phyloP scores from a whole-genome alignment of 2,329 filamentous ascomycete species.

The Apiospora rasikravindrae region DNA sequence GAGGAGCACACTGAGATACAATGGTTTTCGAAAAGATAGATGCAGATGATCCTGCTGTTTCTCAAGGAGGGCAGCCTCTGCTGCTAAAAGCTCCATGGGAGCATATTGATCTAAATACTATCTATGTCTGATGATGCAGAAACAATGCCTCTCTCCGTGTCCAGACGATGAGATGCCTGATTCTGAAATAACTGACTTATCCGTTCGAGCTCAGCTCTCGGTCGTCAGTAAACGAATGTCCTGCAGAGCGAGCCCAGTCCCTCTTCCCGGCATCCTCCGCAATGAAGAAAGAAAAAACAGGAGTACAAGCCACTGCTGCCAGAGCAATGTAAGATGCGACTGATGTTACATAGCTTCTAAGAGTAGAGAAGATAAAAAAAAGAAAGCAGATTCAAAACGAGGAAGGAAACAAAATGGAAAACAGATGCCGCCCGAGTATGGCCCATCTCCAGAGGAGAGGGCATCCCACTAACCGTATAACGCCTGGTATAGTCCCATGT shows the following conservation, averaged over 20 bases:
- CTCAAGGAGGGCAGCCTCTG: not conserved
- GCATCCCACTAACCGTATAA: constrained; percentile 33
- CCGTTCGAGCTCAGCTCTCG: constrained; percentile 20
- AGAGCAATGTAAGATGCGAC: constrained; percentile 28
- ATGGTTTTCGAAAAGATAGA: not conserved
- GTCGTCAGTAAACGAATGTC: constrained; percentile 14
- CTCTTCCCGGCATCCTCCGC: constrained; percentile 24
- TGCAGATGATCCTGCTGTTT: not conserved
- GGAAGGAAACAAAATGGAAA: constrained; percentile 27
- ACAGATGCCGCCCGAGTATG: constrained; percentile 24
- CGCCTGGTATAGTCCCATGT: constrained; percentile 40
- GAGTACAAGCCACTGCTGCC: constrained; percentile 30
- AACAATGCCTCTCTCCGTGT: constrained; percentile 22
- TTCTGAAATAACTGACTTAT: constrained; percentile 18
- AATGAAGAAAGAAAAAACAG: constrained; percentile 22
- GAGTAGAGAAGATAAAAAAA: constrained; percentile 18
- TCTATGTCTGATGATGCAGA: constrained; percentile 16
- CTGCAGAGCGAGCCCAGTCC: constrained; percentile 27
- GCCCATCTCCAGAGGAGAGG: constrained; percentile 10
- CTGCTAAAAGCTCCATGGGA: constrained; percentile 2
- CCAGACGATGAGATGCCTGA: constrained; percentile 26
- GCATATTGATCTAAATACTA: constrained; percentile 23
- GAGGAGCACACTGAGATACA: too few relatives aligned
- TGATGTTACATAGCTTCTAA: constrained; percentile 25
- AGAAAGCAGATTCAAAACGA: constrained; percentile 20